Base-by-base conservation (phyloP, 495 filamentous ascomycete species). In the Penicillium manginii region DNA sequence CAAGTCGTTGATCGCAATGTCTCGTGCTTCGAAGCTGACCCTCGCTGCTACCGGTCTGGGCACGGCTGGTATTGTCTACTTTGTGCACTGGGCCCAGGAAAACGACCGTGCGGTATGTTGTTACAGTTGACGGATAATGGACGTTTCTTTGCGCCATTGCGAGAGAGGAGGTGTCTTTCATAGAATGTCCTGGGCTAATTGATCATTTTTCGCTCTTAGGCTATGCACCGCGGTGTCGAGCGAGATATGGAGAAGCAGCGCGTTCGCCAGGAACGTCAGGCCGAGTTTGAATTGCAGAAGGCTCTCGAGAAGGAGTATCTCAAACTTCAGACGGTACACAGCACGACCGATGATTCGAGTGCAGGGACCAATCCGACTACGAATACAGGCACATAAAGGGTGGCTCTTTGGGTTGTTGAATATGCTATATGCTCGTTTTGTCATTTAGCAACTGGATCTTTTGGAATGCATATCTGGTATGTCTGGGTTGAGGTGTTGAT, bases 241-340 rank as follows among this genome's bases (percentile, higher is more conserved):
- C 90, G 93, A 43, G 96, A 98, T 64, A 90, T 96, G 79, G 93
- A 98, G 66, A 93, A 96, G 71, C 92, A 96, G 67, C 85, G 88
- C 32, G 67, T 97, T 50, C 96, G 97, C 77, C 82, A 83, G 62
- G 90, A 96, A 71, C 86, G 96, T 21, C 89, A 92, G 72, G 84
- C 90, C 54, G 96, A 99, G 59, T 99, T 98, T 65, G 91, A 97
- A 57, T 84, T 93, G 84, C 94, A 99, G 73, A 84, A 82, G 59
- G 81, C 77, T 19, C 76, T 99, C 43, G 92, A 97, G 73, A 83
- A 91, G 65, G 90, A 98, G 75, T 97, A 97, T 72, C 84, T 86
- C 68, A 96, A 92, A 75, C 81, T 92, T 19, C 93, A 98, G 75
- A 83, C 70, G 4, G 88, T 91, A 46, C 70, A 77, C 33, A 73